Conservation (phyloP, 805 yeast species). For the Spathaspora boniae region DNA sequence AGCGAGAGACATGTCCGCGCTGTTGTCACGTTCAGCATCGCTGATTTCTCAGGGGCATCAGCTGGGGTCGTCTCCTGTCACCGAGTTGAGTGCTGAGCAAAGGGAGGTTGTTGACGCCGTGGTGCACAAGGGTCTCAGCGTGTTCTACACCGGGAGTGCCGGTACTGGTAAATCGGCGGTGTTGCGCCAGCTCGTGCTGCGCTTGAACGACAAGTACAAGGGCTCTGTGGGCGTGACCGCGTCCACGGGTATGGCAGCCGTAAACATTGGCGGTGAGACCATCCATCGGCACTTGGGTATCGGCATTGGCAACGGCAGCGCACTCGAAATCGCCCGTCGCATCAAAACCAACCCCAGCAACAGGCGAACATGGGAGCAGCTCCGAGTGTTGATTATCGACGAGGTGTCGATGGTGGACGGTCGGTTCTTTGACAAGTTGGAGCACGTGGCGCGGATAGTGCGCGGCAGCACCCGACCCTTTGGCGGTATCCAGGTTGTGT, state of each 20-base stretch:
- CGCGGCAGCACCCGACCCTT: slow-evolving; percentile 62
- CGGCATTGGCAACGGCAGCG: slow-evolving; percentile 66
- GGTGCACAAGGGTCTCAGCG: slow-evolving; percentile 46
- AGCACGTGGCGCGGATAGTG: slow-evolving; percentile 58
- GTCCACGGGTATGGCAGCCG: slow-evolving; percentile 94
- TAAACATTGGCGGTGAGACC: slow-evolving; percentile 88
- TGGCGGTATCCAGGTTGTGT: slow-evolving; percentile 88
- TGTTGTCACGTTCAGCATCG: no score
- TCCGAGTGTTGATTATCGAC: slow-evolving; percentile 77
- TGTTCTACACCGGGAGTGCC: slow-evolving; percentile 81
- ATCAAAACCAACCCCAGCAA: slow-evolving; percentile 46
- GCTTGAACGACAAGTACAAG: slow-evolving; percentile 43
- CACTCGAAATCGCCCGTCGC: slow-evolving; percentile 41
- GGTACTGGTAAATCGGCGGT: slow-evolving; percentile 86
- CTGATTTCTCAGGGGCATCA: background rate
- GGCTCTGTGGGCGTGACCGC: slow-evolving; percentile 80
- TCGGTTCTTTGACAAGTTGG: slow-evolving; percentile 67
- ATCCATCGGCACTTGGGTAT: slow-evolving; percentile 82
- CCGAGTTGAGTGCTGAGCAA: slow-evolving; percentile 40
- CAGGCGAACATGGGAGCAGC: slow-evolving; percentile 57
- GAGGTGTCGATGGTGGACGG: slow-evolving; percentile 96
- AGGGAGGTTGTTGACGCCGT: slow-evolving; percentile 46
- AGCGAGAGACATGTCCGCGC: no score
- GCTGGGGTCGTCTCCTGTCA: background rate
- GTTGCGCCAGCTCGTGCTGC: slow-evolving; percentile 57